A percentile compares a stretch with the other conserved stretches of the same genome.
Evolutionary conservation across 1,139 yeast genomes (phyloP).

Genomic region (Hansenula lynferdii): DNA sequence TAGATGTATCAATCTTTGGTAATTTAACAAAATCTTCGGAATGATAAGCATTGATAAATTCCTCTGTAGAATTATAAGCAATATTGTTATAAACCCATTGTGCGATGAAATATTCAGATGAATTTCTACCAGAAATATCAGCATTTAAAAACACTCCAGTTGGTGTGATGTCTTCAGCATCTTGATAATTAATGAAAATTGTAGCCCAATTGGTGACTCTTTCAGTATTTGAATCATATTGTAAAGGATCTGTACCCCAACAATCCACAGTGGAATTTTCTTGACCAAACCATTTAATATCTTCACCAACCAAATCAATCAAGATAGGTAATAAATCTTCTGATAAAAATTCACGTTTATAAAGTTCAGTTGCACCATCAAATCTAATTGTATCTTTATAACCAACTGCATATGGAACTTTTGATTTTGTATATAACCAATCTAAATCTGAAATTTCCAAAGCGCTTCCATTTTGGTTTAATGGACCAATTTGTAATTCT

Average conservation of each 20-base stretch:
- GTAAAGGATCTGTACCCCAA: constrained; percentile 23
- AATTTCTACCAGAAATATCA: constrained; percentile 20
- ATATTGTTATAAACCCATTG: constrained; percentile 19
- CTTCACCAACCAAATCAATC: constrained; percentile 9
- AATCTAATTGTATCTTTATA: constrained; percentile 14
- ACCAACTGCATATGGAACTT: constrained; percentile 16
- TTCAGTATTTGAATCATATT: constrained; percentile 13
- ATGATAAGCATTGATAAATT: constrained; percentile 18
- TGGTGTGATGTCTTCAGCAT: constrained; percentile 18
- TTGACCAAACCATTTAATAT: constrained; percentile 10
- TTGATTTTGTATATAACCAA: constrained; percentile 17
- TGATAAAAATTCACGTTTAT: constrained; percentile 7
- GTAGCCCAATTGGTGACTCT: constrained; percentile 14
- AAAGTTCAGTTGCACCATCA: constrained; percentile 5
- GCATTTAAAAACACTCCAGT: constrained; percentile 18
- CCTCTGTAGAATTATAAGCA: constrained; percentile 18
- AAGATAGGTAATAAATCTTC: constrained; percentile 6
- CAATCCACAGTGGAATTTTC: constrained; percentile 15
- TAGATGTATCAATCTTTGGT: constrained; percentile 8
- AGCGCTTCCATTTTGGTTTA: constrained; percentile 12
- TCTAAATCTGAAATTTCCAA: constrained; percentile 10
- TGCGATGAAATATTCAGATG: constrained; percentile 7
- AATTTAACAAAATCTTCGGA: constrained; percentile 11
- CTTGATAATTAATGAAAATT: constrained; percentile 14
- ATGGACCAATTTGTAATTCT: constrained; percentile 21